A percentile compares a stretch with the other conserved stretches of the same genome.
These are phyloP conservation scores for Encephalitozoon intestinalis DNA, from an alignment of 371 early-diverging fungal species.

Conservation along the genomic window DNA sequence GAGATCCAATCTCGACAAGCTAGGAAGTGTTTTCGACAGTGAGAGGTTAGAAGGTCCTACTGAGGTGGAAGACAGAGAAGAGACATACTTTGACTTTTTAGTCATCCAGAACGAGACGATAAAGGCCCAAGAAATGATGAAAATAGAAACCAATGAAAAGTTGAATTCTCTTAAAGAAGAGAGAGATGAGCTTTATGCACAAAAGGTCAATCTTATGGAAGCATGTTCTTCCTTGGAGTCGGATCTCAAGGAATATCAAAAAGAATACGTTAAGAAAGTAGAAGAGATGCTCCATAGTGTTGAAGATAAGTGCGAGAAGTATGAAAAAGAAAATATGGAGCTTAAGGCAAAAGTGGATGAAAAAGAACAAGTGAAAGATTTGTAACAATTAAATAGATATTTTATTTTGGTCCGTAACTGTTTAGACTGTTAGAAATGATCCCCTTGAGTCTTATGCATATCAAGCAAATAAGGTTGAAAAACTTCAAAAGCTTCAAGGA, in stretches of 20 bases:
- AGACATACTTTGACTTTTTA: constrained; percentile 50
- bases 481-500: constrained; percentile 57
- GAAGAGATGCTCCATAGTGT: neutral
- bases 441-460: constrained; percentile 39
- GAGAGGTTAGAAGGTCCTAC: neutral
- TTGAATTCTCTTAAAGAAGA: constrained; percentile 16
- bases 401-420: neutral
- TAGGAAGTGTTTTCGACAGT: neutral
- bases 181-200: neutral
- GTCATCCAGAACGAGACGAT: constrained; percentile 46
- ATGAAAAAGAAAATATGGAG: neutral
- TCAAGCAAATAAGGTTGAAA: constrained; percentile 49
- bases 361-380: neutral
- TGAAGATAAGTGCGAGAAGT: neutral
- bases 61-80: neutral
- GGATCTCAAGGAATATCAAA: constrained; percentile 6
- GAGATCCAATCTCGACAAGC: neutral
- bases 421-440: neutral
- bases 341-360: constrained; percentile 2
- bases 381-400: neutral
- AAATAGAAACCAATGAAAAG: constrained; percentile 20
- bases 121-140: constrained; percentile 51
- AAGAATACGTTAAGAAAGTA: constrained; percentile 9
- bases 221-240: neutral
- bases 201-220: constrained; percentile 4